Percentiles rank a stretch among this genome's conserved stretches.
Conservation (phyloP, 768 basidiomycete species). For the Serendipita sp. region DNA sequence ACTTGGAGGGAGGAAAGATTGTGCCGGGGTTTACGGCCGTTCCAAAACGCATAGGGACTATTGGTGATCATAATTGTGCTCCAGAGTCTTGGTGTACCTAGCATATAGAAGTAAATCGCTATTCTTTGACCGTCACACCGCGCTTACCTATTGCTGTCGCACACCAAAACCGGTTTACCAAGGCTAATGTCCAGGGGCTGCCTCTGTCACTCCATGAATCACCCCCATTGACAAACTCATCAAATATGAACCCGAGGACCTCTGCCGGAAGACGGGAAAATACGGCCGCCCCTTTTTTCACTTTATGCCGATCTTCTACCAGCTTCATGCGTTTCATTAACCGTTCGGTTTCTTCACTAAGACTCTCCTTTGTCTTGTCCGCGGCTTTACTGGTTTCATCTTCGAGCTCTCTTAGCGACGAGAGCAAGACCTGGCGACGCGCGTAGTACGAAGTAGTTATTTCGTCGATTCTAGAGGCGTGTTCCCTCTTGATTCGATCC, state of each 20-base stretch:
- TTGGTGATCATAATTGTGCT: not conserved
- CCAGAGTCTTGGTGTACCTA: not conserved
- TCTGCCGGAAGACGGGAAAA: not conserved
- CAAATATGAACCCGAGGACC: not conserved
- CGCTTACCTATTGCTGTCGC: not conserved
- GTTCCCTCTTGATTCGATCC: not conserved
- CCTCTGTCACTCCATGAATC: not conserved
- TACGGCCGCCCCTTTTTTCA: not conserved
- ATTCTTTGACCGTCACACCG: too few relatives aligned
- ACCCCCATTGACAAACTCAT: not conserved
- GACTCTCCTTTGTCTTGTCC: not conserved
- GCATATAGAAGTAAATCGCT: not conserved
- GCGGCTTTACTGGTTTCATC: not conserved
- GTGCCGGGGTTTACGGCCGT: not conserved
- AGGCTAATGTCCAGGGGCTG: not conserved
- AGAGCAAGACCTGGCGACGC: not conserved
- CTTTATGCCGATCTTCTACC: not conserved
- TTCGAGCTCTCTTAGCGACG: not conserved
- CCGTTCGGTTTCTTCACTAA: not conserved
- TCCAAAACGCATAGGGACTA: not conserved
- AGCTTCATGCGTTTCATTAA: not conserved
- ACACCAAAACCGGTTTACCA: not conserved
- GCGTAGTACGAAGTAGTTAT: not conserved
- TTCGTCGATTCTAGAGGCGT: not conserved
- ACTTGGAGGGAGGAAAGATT: not conserved